These are phyloP conservation scores for Paramecium biaurelia DNA, from an alignment of 73 alveolate genomes.

Conservation along the genomic window DNA sequence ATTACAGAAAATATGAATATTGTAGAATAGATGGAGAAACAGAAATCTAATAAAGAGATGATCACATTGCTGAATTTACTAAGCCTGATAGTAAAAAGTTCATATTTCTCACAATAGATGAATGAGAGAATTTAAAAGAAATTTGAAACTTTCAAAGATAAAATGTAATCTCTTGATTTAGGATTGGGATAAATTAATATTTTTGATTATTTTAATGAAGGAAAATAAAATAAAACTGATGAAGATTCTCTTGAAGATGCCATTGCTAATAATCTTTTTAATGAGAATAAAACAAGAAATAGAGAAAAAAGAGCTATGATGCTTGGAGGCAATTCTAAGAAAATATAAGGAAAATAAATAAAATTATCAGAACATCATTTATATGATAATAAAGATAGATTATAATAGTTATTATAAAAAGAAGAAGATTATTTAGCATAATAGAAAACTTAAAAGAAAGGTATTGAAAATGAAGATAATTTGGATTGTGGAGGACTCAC, in stretches of 20 bases:
- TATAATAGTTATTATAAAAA: constrained; percentile 72
- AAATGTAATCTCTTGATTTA: constrained; percentile 59
- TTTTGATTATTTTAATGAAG: constrained; percentile 94
- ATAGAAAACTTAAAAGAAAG: background rate
- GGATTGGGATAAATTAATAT: constrained; percentile 74
- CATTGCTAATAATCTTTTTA: background rate
- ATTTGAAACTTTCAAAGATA: constrained; percentile 78
- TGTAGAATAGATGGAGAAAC: constrained; percentile 98
- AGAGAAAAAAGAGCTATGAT: constrained; percentile 68
- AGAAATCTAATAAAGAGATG: constrained; percentile 76
- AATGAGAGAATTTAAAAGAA: constrained; percentile 56
- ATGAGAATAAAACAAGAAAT: constrained; percentile 64
- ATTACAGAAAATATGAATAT: constrained; percentile 87
- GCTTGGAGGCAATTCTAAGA: constrained; percentile 49
- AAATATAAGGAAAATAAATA: constrained; percentile 72
- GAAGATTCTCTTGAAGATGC: constrained; percentile 77
- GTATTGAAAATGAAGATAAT: constrained; percentile 34
- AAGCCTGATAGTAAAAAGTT: constrained; percentile 76
- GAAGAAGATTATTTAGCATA: constrained; percentile 67
- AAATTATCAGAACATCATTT: constrained; percentile 77
- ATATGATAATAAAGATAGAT: constrained; percentile 77
- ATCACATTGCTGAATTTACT: constrained; percentile 77
- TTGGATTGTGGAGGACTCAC: constrained; percentile 68
- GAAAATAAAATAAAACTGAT: constrained; percentile 72
- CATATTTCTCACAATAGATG: constrained; percentile 87